phyloP scores from a whole-genome alignment of 2,329 filamentous ascomycete species.

The Scedosporium apiospermum region DNA sequence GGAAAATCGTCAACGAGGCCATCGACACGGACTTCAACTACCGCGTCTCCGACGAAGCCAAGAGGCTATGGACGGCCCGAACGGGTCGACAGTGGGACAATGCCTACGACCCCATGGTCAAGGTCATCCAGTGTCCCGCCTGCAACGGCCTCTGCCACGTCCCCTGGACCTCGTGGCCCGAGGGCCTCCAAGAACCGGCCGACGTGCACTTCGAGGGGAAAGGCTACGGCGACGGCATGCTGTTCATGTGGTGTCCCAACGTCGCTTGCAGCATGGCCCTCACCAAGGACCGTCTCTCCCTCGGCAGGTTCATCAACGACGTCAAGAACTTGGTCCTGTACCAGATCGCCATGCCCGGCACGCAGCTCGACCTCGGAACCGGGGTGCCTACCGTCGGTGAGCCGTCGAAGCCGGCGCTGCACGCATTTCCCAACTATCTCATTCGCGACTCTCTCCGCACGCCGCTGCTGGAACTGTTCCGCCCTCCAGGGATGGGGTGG shows the following conservation, averaged over 20 bases:
- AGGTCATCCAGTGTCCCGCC: constrained; percentile 43
- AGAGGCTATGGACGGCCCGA: constrained; percentile 32
- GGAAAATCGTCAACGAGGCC: constrained; percentile 44
- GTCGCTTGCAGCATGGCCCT: constrained; percentile 38
- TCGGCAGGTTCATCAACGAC: constrained; percentile 53
- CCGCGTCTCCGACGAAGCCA: constrained; percentile 31
- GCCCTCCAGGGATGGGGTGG: constrained; percentile 5
- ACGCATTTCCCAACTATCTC: constrained; percentile 48
- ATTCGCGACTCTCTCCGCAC: constrained; percentile 36
- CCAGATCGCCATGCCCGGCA: constrained; percentile 55
- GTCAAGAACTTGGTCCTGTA: constrained; percentile 34
- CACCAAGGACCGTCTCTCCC: constrained; percentile 48
- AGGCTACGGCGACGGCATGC: constrained; percentile 52
- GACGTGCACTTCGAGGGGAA: constrained; percentile 27
- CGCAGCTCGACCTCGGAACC: constrained; percentile 43
- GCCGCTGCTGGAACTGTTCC: constrained; percentile 29
- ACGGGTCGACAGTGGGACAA: constrained; percentile 53
- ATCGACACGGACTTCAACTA: constrained; percentile 55
- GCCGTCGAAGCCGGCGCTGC: background rate
- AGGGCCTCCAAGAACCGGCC: constrained; percentile 15
- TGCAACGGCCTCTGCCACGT: constrained; percentile 35
- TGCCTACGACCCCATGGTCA: constrained; percentile 35
- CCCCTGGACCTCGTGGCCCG: constrained; percentile 51
- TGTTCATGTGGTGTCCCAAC: constrained; percentile 36
- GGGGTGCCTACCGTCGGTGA: constrained; percentile 33